Conservation (phyloP, 2,329 filamentous ascomycete genomes). For the Corynespora cassiicola region DNA sequence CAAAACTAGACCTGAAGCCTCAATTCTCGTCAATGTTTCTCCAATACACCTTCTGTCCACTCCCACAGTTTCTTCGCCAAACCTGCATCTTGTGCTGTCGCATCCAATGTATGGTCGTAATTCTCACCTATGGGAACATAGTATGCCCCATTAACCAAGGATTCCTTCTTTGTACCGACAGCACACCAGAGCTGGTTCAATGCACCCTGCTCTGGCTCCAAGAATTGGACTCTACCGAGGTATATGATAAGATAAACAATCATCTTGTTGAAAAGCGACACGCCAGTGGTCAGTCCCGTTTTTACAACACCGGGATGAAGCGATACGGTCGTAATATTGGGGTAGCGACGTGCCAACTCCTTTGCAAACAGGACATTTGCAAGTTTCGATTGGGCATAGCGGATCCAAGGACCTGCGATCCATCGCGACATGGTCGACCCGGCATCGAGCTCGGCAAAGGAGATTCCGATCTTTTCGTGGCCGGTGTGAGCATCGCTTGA, state of each 20-base stretch:
- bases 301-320: conserved; percentile 55
- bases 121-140: conserved; percentile 36
- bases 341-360: conserved; percentile 50
- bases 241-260: conserved; percentile 14
- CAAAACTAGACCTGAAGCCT: conserved; percentile 1
- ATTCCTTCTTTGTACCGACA: conserved; percentile 28
- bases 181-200: conserved; percentile 48
- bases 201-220: conserved; percentile 28
- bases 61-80: conserved; percentile 23
- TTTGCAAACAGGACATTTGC: conserved; percentile 53
- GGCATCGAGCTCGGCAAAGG: conserved; percentile 34
- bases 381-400: conserved; percentile 57
- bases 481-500: conserved; percentile 32
- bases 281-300: conserved; percentile 43
- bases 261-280: conserved; percentile 19
- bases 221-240: not conserved
- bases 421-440: conserved; percentile 29
- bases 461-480: conserved; percentile 32
- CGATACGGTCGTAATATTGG: conserved; percentile 46
- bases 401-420: conserved; percentile 32
- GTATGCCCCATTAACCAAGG: conserved; percentile 45
- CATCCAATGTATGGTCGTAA: conserved; percentile 10
- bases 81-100: conserved; percentile 12
- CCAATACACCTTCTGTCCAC: conserved; percentile 25
- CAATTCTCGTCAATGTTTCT: not conserved